These are phyloP conservation scores for Metarhizium rileyi DNA, from an alignment of 2,329 filamentous ascomycete species.

Conservation along the genomic window DNA sequence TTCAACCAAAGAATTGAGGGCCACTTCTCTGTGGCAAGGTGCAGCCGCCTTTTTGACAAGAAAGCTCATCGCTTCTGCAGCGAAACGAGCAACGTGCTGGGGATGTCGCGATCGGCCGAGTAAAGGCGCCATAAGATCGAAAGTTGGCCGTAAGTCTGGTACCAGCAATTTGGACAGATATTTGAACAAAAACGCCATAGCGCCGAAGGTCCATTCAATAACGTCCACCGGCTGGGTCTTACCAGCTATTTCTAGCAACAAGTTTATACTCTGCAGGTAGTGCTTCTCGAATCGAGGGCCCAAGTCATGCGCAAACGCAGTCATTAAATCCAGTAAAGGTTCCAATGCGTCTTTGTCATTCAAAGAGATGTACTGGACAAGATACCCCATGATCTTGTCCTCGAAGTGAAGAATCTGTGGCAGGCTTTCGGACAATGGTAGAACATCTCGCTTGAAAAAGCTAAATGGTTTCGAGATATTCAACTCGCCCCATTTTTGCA, in stretches of 20 bases:
- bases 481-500: conserved; percentile 85
- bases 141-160: conserved; percentile 75
- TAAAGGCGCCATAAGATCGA: conserved; percentile 72
- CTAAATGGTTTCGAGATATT: conserved; percentile 79
- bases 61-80: conserved; percentile 91
- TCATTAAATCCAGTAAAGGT: conserved; percentile 76
- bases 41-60: conserved; percentile 80
- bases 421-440: conserved; percentile 76
- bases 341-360: conserved; percentile 75
- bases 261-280: conserved; percentile 63
- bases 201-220: conserved; percentile 96
- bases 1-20: conserved; percentile 60
- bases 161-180: conserved; percentile 84
- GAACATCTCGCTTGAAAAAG: conserved; percentile 64
- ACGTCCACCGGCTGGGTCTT: conserved; percentile 72
- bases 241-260: conserved; percentile 70
- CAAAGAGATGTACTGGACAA: conserved; percentile 67
- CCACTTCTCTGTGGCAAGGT: conserved; percentile 63
- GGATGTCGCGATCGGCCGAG: conserved; percentile 77
- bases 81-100: conserved; percentile 80
- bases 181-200: conserved; percentile 92
- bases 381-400: conserved; percentile 67
- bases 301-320: conserved; percentile 90
- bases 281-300: conserved; percentile 81
- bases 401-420: conserved; percentile 89